phyloP scores from a whole-genome alignment of 345 rosid genomes.

The Nephelium lappaceum region DNA sequence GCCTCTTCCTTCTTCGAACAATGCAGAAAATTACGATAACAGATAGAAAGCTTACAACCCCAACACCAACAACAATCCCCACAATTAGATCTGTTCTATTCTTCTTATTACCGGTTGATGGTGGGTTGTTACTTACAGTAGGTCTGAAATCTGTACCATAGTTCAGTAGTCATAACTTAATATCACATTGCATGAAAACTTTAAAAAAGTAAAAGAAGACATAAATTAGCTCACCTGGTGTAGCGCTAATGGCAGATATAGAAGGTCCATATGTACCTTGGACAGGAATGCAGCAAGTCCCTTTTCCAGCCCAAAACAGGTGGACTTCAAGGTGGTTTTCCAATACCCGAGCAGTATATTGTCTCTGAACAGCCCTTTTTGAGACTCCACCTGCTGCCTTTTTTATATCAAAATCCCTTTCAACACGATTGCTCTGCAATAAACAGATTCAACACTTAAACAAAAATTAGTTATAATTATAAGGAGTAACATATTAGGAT shows the following conservation, averaged over 20 bases:
- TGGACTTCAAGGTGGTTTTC: constrained; percentile 45
- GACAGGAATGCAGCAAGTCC: constrained; percentile 39
- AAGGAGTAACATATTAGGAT: neutral
- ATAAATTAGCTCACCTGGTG: constrained; percentile 43
- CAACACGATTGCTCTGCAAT: constrained; percentile 48
- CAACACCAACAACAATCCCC: constrained; percentile 61
- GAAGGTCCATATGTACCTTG: constrained; percentile 45
- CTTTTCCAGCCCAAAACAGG: constrained; percentile 54
- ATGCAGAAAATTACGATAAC: constrained; percentile 31
- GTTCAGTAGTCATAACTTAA: constrained; percentile 19
- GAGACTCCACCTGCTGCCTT: constrained; percentile 38
- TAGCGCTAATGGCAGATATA: constrained; percentile 62
- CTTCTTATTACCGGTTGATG: constrained; percentile 30
- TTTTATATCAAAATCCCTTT: constrained; percentile 52
- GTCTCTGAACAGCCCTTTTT: constrained; percentile 27
- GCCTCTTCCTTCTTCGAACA: constrained; percentile 42
- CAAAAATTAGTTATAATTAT: neutral
- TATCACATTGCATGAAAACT: constrained; percentile 1
- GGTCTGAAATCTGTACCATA: constrained; percentile 64
- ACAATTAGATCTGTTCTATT: constrained; percentile 48
- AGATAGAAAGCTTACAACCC: constrained; percentile 38
- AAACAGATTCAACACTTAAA: constrained; percentile 3
- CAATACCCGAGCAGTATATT: constrained; percentile 29
- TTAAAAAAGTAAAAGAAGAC: no score
- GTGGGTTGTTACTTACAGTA: constrained; percentile 54